These are phyloP conservation scores for Fusarium lyarnte DNA, from an alignment of 2,329 filamentous ascomycete species.

Conservation along the genomic window DNA sequence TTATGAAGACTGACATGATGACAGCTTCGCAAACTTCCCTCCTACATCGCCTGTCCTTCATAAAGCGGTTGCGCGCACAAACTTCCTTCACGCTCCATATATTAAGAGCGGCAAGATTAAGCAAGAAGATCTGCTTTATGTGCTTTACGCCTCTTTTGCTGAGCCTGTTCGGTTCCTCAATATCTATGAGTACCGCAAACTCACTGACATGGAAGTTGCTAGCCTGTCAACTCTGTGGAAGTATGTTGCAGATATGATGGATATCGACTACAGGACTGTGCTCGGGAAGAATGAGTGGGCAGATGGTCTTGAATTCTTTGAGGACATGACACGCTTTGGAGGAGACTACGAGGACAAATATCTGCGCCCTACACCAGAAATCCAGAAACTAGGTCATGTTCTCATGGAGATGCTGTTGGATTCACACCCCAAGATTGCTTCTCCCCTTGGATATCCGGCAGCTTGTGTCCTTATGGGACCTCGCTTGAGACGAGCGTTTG, in stretches of 20 bases:
- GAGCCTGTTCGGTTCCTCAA: slow-evolving; percentile 73
- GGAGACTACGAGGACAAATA: slow-evolving; percentile 65
- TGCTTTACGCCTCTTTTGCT: slow-evolving; percentile 66
- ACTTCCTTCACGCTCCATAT: slow-evolving; percentile 52
- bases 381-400: slow-evolving; percentile 64
- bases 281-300: slow-evolving; percentile 53
- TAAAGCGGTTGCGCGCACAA: slow-evolving; percentile 52
- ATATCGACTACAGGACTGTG: slow-evolving; percentile 61
- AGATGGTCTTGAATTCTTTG: slow-evolving; percentile 62
- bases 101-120: slow-evolving; percentile 49
- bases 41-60: slow-evolving; percentile 46
- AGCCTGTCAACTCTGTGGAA: slow-evolving; percentile 78
- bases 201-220: slow-evolving; percentile 74
- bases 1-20: neutral
- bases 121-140: slow-evolving; percentile 53
- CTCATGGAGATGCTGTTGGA: slow-evolving; percentile 70
- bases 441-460: slow-evolving; percentile 59
- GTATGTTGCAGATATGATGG: slow-evolving; percentile 74
- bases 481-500: slow-evolving; percentile 70
- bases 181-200: slow-evolving; percentile 74
- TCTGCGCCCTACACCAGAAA: slow-evolving; percentile 65
- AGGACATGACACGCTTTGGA: slow-evolving; percentile 60
- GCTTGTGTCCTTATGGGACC: slow-evolving; percentile 71
- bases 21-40: slow-evolving; percentile 45
- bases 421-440: slow-evolving; percentile 57